Percentiles rank a stretch among this genome's conserved stretches.
These are phyloP conservation scores for Aspergillus funiculosus DNA, from an alignment of 495 filamentous ascomycete species.

Conservation along the genomic window DNA sequence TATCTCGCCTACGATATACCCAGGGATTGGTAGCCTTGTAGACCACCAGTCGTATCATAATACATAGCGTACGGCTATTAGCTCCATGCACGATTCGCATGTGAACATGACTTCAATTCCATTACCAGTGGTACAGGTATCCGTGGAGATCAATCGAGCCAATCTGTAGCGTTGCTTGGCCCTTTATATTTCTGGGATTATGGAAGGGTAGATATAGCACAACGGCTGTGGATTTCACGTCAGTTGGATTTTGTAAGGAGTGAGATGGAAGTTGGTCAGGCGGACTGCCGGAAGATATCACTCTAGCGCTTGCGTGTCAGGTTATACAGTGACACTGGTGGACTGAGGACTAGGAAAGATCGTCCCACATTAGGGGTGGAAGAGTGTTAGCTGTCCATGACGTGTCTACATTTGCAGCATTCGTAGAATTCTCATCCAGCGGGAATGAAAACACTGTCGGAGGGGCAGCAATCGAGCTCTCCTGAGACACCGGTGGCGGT, in stretches of 20 bases:
- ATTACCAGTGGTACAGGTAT: too few species aligned
- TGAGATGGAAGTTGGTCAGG: constrained; percentile 6
- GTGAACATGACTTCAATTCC: too few species aligned
- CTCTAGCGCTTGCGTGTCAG: too few species aligned
- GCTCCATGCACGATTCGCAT: too few species aligned
- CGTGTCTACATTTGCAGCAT: constrained; percentile 16
- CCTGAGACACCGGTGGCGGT: constrained; percentile 27
- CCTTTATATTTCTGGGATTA: constrained; percentile 5
- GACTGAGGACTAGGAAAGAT: constrained; percentile 32
- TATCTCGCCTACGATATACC: too few species aligned
- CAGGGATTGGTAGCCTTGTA: too few species aligned
- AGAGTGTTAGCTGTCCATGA: constrained; percentile 42
- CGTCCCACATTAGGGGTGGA: constrained; percentile 43
- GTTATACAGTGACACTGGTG: background rate
- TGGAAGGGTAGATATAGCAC: constrained; percentile 3
- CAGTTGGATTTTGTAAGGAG: background rate
- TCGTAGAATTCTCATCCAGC: constrained; percentile 30
- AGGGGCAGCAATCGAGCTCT: constrained; percentile 18
- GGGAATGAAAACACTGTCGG: constrained; percentile 27
- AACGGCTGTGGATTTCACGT: constrained; percentile 5
- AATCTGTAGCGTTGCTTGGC: background rate
- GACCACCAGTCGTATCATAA: too few species aligned
- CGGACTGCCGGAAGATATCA: background rate
- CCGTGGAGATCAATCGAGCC: too few species aligned
- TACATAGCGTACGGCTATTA: too few species aligned